Evolutionary conservation across 192 early-diverging fungal genomes (phyloP), one percentile per base, ranked within the genome.

Genomic region (Backusella circina): DNA sequence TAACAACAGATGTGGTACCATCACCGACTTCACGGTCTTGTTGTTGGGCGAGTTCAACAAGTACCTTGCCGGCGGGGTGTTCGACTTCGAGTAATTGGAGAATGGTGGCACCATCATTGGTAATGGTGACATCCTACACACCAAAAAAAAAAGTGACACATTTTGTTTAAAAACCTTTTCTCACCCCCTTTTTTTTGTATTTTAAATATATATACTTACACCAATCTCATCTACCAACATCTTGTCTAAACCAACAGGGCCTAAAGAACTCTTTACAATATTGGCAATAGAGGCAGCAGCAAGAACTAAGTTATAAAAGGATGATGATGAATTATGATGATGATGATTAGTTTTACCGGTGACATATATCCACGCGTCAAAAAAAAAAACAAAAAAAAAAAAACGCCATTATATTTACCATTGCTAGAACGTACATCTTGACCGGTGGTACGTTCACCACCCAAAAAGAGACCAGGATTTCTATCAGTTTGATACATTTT

Each of bases 191-290:
- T 0, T 35, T 4, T 5, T 5, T 15, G 0, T 47, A 5, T 47
- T 47, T 72, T 47, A 6, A 47, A 18, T 47, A 1, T 47, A 0
- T 18, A 3, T 18, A 84, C 88, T 85, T 89, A 96, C 94, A 70
- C 98, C 98, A 84, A 99, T 96, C 77, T 99, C 98, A 84, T 99
- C 97, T 16, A 99, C 98, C 67, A 99, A 82, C 98, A 99, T 99
- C 88, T 99, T 99, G 85, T 99, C 98, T 44, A 99, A 89, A 18
- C 98, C 98, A 70, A 99, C 98, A 33, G 98, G 98, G 16, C 98
- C 98, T 50, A 99, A 87, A 32, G 97, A 99, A n/a, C 91, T 94
- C 87, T 98, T 98, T 66, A 99, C 95, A 80, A 99, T 97, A 80
- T 99, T 99, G 73, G 97, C 94, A 78, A 99, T 96, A 28, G 98